Conservation (phyloP, 1,284 basidiomycete genomes). For the Irpex lacteus region DNA sequence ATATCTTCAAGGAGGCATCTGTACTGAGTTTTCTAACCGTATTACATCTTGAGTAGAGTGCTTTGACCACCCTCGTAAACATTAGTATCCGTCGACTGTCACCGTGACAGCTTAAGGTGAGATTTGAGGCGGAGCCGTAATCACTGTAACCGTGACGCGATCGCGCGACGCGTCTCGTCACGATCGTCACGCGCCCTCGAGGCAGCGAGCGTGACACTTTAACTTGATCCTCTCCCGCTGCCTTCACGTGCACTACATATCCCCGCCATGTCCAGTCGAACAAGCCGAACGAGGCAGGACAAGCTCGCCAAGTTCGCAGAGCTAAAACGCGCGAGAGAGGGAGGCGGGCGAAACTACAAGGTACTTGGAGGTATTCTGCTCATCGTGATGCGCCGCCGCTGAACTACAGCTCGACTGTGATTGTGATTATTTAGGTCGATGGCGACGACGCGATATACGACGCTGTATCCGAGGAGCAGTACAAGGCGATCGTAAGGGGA, state of each 20-base stretch:
- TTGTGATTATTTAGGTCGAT: conserved; percentile 37
- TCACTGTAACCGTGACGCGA: background rate
- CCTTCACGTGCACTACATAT: background rate
- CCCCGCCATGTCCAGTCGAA: conserved; percentile 4
- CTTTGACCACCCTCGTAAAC: background rate
- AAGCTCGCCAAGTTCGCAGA: conserved; percentile 46
- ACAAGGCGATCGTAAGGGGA: conserved; percentile 81
- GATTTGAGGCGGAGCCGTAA: background rate
- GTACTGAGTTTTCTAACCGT: background rate
- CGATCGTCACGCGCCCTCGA: background rate
- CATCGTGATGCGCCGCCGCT: too few species aligned
- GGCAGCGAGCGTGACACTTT: too few species aligned
- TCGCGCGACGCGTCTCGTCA: conserved; percentile 1
- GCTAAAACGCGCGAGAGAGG: conserved; percentile 46
- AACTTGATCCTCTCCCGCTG: background rate
- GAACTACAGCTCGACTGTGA: too few species aligned
- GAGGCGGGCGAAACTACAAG: conserved; percentile 29
- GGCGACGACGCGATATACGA: conserved; percentile 84
- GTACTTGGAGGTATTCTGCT: background rate
- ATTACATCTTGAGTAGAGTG: background rate
- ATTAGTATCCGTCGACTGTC: background rate
- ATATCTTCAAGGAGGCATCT: conserved; percentile 16
- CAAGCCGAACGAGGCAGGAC: conserved; percentile 4
- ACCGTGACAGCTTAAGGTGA: background rate
- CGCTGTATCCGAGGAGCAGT: conserved; percentile 91